A percentile compares a stretch with the other conserved stretches of the same genome.
phyloP scores from a whole-genome alignment of 352 stramenopile genomes.

The Phytophthora sp. region DNA sequence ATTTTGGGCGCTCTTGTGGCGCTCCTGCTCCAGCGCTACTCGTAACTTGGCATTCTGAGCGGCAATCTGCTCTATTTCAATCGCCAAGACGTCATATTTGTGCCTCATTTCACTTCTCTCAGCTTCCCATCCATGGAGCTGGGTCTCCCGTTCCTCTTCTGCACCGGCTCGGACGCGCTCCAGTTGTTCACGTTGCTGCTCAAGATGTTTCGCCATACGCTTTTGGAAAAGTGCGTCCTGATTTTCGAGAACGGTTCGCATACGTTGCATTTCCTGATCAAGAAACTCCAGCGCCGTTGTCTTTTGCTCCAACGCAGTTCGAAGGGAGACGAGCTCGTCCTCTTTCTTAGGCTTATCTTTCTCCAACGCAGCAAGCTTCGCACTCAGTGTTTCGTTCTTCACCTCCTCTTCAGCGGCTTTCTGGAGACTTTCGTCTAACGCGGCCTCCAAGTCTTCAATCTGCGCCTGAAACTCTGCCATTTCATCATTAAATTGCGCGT shows the following conservation, averaged over 20 bases:
- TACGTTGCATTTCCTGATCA: slow-evolving; percentile 72
- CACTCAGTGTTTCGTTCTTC: slow-evolving; percentile 35
- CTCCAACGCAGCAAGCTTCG: slow-evolving; percentile 29
- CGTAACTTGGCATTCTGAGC: slow-evolving; percentile 61
- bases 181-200: slow-evolving; percentile 54
- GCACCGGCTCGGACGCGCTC: slow-evolving; percentile 30
- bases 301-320: slow-evolving; percentile 50
- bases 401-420: slow-evolving; percentile 45
- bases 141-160: slow-evolving; percentile 49
- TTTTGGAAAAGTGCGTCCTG: slow-evolving; percentile 67
- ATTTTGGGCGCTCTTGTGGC: slow-evolving; percentile 50
- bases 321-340: slow-evolving; percentile 13
- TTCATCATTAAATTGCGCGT: slow-evolving; percentile 57
- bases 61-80: slow-evolving; percentile 52
- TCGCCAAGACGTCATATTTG: slow-evolving; percentile 47
- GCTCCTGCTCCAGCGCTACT: slow-evolving; percentile 49
- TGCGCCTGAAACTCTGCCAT: slow-evolving; percentile 54
- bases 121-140: slow-evolving; percentile 43
- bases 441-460: slow-evolving; percentile 66
- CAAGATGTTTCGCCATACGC: slow-evolving; percentile 51
- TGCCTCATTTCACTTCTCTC: slow-evolving; percentile 44
- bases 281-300: slow-evolving; percentile 66
- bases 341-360: slow-evolving; percentile 30
- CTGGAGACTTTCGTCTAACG: slow-evolving; percentile 62
- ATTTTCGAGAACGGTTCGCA: slow-evolving; percentile 56